Evolutionary conservation across 2,329 filamentous ascomycete species (phyloP).

Genomic region (Clonostachys solani): DNA sequence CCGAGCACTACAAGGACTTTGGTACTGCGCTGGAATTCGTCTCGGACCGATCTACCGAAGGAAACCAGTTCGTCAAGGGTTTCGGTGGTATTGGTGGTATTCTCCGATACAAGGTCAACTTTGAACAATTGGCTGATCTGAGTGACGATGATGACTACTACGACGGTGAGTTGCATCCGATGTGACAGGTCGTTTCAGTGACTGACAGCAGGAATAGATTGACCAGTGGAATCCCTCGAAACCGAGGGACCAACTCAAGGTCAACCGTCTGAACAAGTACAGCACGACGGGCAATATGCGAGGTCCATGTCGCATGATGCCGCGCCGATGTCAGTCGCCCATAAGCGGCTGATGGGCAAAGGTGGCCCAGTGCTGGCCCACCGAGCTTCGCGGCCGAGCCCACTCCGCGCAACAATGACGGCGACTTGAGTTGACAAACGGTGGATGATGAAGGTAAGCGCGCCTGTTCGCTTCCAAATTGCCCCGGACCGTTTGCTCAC

Average conservation of each 20-base stretch:
- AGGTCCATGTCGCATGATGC: slow-evolving; percentile 33
- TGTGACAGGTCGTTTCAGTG: not conserved
- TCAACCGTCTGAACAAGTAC: slow-evolving; percentile 38
- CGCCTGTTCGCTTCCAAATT: too few relatives aligned
- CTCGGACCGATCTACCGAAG: slow-evolving; percentile 93
- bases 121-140: slow-evolving; percentile 93
- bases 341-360: slow-evolving; percentile 42
- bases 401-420: slow-evolving; percentile 66
- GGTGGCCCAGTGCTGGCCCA: slow-evolving; percentile 23
- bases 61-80: slow-evolving; percentile 99
- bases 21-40: slow-evolving; percentile 95
- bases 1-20: slow-evolving; percentile 97
- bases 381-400: slow-evolving; percentile 55
- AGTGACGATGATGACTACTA: slow-evolving; percentile 97
- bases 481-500: too few relatives aligned
- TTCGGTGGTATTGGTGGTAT: slow-evolving; percentile 98
- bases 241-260: slow-evolving; percentile 80
- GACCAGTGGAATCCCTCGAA: slow-evolving; percentile 84
- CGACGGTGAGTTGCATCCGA: slow-evolving; percentile 40
- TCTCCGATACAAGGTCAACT: slow-evolving; percentile 99
- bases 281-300: slow-evolving; percentile 30
- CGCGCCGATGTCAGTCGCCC: slow-evolving; percentile 36
- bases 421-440: slow-evolving; percentile 44
- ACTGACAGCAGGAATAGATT: slow-evolving; percentile 51
- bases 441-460: slow-evolving; percentile 2